phyloP scores from a whole-genome alignment of 2,329 filamentous ascomycete species.

The Beauveria scarabaeidicola region DNA sequence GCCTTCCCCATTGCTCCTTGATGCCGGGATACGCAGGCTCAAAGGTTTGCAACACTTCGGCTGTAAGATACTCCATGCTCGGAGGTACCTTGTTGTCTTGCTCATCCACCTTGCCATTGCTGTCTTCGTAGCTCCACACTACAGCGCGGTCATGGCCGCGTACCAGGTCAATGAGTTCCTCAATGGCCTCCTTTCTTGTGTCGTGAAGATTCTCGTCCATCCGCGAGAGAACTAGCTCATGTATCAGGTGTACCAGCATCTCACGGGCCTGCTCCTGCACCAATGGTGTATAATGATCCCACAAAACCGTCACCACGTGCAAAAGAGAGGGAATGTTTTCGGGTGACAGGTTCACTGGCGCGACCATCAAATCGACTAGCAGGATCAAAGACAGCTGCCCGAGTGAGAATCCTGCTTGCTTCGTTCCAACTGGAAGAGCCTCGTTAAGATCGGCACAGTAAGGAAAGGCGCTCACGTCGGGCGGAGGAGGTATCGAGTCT shows the following conservation, averaged over 20 bases:
- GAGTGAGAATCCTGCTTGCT: conserved; percentile 82
- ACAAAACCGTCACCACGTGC: conserved; percentile 86
- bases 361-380: conserved; percentile 91
- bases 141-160: conserved; percentile 76
- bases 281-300: conserved; percentile 93
- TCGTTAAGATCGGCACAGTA: conserved; percentile 82
- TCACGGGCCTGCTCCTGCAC: conserved; percentile 96
- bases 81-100: conserved; percentile 73
- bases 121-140: conserved; percentile 91
- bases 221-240: conserved; percentile 78
- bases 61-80: conserved; percentile 78
- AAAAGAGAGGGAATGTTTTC: conserved; percentile 80
- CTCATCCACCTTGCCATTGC: conserved; percentile 67
- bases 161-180: conserved; percentile 80
- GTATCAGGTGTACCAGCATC: conserved; percentile 95
- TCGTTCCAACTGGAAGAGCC: conserved; percentile 78
- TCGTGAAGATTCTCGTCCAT: conserved; percentile 61
- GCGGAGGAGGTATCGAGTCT: conserved; percentile 57
- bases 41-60: conserved; percentile 77
- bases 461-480: conserved; percentile 66
- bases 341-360: conserved; percentile 69
- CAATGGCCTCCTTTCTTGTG: conserved; percentile 63
- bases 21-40: conserved; percentile 76
- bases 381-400: conserved; percentile 90
- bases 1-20: conserved; percentile 82